These are phyloP conservation scores for Hemerocallis citrina DNA, from an alignment of 106 monocot genomes.

Conservation along the genomic window DNA sequence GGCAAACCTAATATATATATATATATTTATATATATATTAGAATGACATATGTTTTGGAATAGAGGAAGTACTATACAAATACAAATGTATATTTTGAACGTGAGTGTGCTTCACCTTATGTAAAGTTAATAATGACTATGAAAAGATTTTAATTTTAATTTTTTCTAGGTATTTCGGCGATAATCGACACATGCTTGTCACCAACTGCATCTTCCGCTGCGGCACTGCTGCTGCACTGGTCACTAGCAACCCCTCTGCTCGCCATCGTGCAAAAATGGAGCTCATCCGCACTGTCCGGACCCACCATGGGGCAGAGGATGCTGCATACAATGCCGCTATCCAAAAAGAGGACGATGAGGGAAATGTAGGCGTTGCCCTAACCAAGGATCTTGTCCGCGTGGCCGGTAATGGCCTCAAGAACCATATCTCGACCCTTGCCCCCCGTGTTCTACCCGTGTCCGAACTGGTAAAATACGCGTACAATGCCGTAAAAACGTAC, in stretches of 20 bases:
- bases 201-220: constrained; percentile 60
- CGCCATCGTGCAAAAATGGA: constrained; percentile 30
- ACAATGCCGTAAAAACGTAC: too few species aligned
- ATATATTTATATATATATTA: too few species aligned
- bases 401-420: constrained; percentile 24
- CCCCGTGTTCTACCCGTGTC: constrained; percentile 28
- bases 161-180: constrained; percentile 37
- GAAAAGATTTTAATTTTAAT: not conserved
- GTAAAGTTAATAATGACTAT: too few species aligned
- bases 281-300: constrained; percentile 28
- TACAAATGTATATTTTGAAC: too few species aligned
- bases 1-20: too few species aligned
- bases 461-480: constrained; percentile 16
- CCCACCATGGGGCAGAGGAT: constrained; percentile 49
- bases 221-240: constrained; percentile 36
- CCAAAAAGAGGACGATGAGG: constrained; percentile 32
- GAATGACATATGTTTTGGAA: too few species aligned
- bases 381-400: constrained; percentile 37
- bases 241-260: constrained; percentile 28
- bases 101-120: too few species aligned
- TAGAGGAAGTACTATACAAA: too few species aligned
- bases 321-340: constrained; percentile 30
- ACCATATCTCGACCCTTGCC: constrained; percentile 29
- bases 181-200: constrained; percentile 52
- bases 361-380: constrained; percentile 24